A percentile compares a stretch with the other conserved stretches of the same genome.
These are phyloP conservation scores for Hyphopichia homilentoma DNA, from an alignment of 805 yeast species.

Conservation along the genomic window DNA sequence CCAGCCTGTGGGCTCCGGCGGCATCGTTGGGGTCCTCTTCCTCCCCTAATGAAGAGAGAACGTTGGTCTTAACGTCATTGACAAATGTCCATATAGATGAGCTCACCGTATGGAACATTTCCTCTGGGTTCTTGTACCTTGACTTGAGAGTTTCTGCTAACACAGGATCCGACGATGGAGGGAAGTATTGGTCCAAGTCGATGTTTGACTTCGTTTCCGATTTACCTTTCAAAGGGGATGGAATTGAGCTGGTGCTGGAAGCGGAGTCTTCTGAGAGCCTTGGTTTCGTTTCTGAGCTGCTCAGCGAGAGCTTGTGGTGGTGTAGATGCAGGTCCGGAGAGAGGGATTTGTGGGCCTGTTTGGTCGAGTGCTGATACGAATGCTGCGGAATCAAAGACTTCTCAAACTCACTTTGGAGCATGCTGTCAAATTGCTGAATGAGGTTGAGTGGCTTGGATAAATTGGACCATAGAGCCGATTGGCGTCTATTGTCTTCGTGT, in stretches of 20 bases:
- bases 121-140: constrained; percentile 16
- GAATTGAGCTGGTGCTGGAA: constrained; percentile 14
- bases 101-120: constrained; percentile 39
- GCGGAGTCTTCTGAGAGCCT: constrained; percentile 25
- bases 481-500: constrained; percentile 4
- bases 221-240: constrained; percentile 24
- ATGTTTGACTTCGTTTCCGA: constrained; percentile 8
- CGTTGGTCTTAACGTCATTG: constrained; percentile 36
- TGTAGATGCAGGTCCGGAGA: no score
- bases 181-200: constrained; percentile 7
- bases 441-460: constrained; percentile 54
- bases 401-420: constrained; percentile 64
- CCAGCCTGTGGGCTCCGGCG: not conserved
- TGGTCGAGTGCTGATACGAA: constrained; percentile 1
- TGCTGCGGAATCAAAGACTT: constrained; percentile 25
- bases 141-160: not conserved
- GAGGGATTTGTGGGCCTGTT: no score
- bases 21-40: constrained; percentile 4
- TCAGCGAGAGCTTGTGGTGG: not conserved
- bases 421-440: constrained; percentile 64
- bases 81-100: constrained; percentile 42
- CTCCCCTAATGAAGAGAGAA: constrained; percentile 23
- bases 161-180: not conserved
- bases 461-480: constrained; percentile 28
- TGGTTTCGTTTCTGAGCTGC: constrained; percentile 5